Percentiles rank a stretch among this genome's conserved stretches.
Evolutionary conservation across 1,139 yeast genomes (phyloP).

Genomic region (Debaryomycetaceae sp.): DNA sequence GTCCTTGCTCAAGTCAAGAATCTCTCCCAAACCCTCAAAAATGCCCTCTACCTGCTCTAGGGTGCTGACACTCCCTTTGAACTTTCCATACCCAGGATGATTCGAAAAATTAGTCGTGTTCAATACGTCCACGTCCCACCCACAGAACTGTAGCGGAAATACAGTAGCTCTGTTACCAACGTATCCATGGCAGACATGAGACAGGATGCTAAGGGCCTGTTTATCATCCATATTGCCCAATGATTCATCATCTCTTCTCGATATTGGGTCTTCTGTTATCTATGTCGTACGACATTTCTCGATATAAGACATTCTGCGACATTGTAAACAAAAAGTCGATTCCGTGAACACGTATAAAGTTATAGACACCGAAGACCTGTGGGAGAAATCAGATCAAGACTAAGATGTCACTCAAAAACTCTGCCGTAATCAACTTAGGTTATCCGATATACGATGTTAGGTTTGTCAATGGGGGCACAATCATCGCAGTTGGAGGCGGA

Average conservation of each 20-base stretch:
- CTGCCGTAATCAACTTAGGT: constrained; percentile 53
- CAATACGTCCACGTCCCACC: constrained; percentile 83
- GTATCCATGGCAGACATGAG: constrained; percentile 85
- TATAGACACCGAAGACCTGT: background rate
- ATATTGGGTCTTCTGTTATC: too few species aligned
- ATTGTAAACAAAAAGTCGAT: background rate
- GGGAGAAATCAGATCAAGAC: background rate
- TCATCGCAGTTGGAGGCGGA: constrained; percentile 89
- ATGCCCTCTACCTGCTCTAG: constrained; percentile 19
- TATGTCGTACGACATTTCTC: background rate
- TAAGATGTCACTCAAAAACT: constrained; percentile 31
- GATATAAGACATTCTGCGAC: background rate
- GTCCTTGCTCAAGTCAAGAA: constrained; percentile 20
- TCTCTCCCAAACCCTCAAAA: constrained; percentile 21
- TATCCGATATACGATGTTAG: constrained; percentile 82
- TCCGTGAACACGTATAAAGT: background rate
- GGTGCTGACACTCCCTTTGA: constrained; percentile 13
- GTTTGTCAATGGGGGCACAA: constrained; percentile 58
- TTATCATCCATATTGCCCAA: background rate
- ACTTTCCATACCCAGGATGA: constrained; percentile 73
- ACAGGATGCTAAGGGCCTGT: constrained; percentile 48
- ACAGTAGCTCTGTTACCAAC: constrained; percentile 81
- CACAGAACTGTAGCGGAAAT: constrained; percentile 71
- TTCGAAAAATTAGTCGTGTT: constrained; percentile 80
- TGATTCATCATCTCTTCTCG: background rate